Conservation (phyloP, 345 rosid genomes). For the Brassica incana region DNA sequence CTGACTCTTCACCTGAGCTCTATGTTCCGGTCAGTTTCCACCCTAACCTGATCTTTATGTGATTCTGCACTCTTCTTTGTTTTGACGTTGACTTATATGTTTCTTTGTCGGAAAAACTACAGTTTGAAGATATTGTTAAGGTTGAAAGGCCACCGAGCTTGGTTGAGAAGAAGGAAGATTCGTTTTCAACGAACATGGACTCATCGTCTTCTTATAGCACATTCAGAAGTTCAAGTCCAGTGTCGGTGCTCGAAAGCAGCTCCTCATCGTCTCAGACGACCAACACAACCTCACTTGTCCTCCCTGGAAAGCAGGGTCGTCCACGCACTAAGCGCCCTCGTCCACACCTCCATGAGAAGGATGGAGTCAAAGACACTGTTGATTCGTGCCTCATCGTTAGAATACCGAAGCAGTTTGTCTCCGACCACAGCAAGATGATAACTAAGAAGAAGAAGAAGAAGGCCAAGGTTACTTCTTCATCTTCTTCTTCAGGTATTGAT, state of each 20-base stretch:
- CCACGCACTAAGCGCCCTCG: constrained; percentile 94
- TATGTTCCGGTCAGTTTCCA: constrained; percentile 74
- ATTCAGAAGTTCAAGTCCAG: constrained; percentile 75
- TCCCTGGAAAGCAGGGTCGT: constrained; percentile 61
- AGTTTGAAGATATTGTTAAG: constrained; percentile 93
- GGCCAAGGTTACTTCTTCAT: constrained; percentile 49
- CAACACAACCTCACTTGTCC: constrained; percentile 36
- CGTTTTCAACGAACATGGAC: constrained; percentile 42
- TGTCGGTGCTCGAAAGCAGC: constrained; percentile 92
- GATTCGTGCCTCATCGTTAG: constrained; percentile 53
- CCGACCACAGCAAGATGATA: constrained; percentile 62
- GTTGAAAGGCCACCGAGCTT: constrained; percentile 73
- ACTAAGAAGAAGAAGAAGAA: constrained; percentile 59
- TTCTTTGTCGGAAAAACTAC: constrained; percentile 22
- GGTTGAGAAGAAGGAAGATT: constrained; percentile 49
- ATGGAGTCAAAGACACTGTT: constrained; percentile 55
- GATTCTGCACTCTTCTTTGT: constrained; percentile 11
- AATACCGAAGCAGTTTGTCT: constrained; percentile 54
- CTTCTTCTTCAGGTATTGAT: constrained; percentile 38
- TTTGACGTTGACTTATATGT: background rate
- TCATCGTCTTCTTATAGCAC: constrained; percentile 45
- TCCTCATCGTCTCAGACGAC: constrained; percentile 61
- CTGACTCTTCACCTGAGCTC: constrained; percentile 78
- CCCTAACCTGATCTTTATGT: background rate
- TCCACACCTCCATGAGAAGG: constrained; percentile 51